Base-by-base conservation (phyloP, 208 protist species). In the Trypanosomatidae sp. region DNA sequence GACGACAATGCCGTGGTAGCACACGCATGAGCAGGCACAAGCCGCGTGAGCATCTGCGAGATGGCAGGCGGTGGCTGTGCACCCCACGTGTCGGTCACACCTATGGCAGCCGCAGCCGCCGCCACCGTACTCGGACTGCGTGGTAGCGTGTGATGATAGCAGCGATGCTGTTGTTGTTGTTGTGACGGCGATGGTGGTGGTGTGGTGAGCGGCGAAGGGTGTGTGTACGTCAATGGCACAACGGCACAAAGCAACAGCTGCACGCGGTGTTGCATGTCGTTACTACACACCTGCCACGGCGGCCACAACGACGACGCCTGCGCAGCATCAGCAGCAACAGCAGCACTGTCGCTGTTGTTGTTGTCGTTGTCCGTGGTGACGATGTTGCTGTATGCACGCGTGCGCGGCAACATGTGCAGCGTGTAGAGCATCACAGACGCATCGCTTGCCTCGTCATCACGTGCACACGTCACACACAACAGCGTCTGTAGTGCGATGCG, bases 391-490 rank as follows among this genome's bases (percentile, higher is more conserved):
- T 60, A 71, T 33, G 41, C 33, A 25, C 47, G 44, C 20, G 62
- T 44, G 25, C 52, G 43, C 1, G 66, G 56, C 21, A 81, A 46
- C 0, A 61, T 72, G 47, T 86, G 66, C 24, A 86, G 47, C 2
- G 64, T 86, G 55, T 81, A 90, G 18, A 90, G 66, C 48, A 66
- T 55, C 43, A 89, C 33, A 37, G 40, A 69, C 2, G 48, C 32
- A 7, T 49, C 43, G 43, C 55, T n/a, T n/a, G n/a, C 57, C 26
- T 69, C 60, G n/a, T 65, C 22, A 15, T 59, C 61, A 26, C 73
- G 61, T 4, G 49, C 51, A 41, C 76, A 86, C 8, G 70, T 81
- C 28, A 90, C 76, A 45, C 76, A 86, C 2, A 90, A 61, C 27
- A 90, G 49, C 21, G 67, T 87, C 48, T 82, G 71, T 24, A 62